Base-by-base conservation (phyloP, 495 filamentous ascomycete genomes). In the Parathielavia appendiculata region DNA sequence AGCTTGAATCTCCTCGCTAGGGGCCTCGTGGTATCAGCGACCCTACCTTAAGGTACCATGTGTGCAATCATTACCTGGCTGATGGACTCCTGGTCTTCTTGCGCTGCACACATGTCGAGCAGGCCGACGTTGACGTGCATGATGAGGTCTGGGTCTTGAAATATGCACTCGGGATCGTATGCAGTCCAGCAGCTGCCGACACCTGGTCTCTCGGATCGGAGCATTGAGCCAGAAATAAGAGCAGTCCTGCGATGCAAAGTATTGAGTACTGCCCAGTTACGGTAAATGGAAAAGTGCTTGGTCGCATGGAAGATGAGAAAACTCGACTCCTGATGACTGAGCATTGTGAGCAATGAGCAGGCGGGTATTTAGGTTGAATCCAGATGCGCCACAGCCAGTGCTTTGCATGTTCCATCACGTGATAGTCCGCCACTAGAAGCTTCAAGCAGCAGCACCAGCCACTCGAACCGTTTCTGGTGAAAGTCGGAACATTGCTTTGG, bases 361-460 rank as follows among this genome's bases (percentile, higher is more conserved):
- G 3, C 26, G 2, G 26, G 26, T 3, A 30, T 2, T 6, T 30
- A 6, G 40, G 38, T 14, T 32, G 10, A 12, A 6, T 47, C 23
- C 11, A 30, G 45, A 8, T 32, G 45, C 23, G 45, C 45, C 45
- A 47, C 45, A 32, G 26, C 26, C 26, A 6, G 26, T 7, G 14
- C 12, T 16, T 1, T 26, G 23, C 0, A 26, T 20, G 20, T 20
- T 22, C 9, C 1, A 17, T 49, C 46, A 49, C 46, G 46, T 49
- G 46, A 19, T 4, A 17, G n/a, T 51, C 26, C 41, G 53, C 53
- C 53, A 56, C 53, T 56, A 23, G 10, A 12, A n/a, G 2, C 32
- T n/a, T 26, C 11, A 30, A 30, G 26, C 26, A 30, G 35, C 32
- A 4, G 54, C 54, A 49, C 62, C 60, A 60, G 58, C 58, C 62